Conservation (phyloP, 805 yeast genomes). For the Nematodospora valgi region DNA sequence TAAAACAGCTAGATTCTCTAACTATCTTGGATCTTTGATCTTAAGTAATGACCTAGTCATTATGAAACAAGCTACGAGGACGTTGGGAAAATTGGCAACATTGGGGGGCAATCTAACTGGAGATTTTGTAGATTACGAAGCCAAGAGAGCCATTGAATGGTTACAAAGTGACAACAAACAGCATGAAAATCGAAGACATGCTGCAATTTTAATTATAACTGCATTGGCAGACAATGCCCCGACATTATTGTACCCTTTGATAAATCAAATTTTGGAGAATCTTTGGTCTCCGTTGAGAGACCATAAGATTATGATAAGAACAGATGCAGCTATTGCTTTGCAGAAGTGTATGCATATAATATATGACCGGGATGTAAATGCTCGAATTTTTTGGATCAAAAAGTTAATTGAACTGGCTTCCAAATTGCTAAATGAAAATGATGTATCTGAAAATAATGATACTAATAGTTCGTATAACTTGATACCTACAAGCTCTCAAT, state of each 20-base stretch:
- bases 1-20: constrained; percentile 88
- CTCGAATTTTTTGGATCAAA: constrained; percentile 73
- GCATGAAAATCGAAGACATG: constrained; percentile 78
- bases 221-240: constrained; percentile 88
- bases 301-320: constrained; percentile 66
- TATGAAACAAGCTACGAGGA: constrained; percentile 81
- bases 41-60: constrained; percentile 81
- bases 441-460: constrained; percentile 9
- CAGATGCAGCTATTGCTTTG: constrained; percentile 80
- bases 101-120: constrained; percentile 89
- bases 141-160: constrained; percentile 88
- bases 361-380: constrained; percentile 68
- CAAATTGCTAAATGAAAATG: constrained; percentile 46
- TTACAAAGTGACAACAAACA: constrained; percentile 76
- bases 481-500: constrained; percentile 17
- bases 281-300: constrained; percentile 89
- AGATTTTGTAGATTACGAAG: constrained; percentile 90
- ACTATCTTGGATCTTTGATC: constrained; percentile 74
- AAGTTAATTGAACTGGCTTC: constrained; percentile 67
- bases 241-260: constrained; percentile 72
- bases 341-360: constrained; percentile 76
- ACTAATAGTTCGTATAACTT: constrained; percentile 16
- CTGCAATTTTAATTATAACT: constrained; percentile 78
- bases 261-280: constrained; percentile 72
- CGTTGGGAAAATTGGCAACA: constrained; percentile 83